A percentile compares a stretch with the other conserved stretches of the same genome.
Conservation (phyloP, 164 flowering plant genomes). For the Echeveria elegans region DNA sequence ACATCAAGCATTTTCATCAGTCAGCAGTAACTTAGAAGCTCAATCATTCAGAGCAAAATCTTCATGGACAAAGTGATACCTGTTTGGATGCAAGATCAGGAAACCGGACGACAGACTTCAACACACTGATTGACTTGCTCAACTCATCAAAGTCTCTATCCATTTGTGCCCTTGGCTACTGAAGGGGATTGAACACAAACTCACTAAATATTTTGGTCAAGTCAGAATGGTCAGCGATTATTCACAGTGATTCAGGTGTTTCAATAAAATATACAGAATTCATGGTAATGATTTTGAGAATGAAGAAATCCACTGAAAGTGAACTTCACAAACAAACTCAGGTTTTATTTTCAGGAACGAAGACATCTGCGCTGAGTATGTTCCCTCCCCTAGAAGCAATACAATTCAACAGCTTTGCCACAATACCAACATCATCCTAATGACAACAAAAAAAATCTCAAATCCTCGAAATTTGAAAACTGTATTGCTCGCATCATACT, state of each 20-base stretch:
- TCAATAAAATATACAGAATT: not conserved
- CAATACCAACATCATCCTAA: conserved; percentile 80
- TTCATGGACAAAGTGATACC: conserved; percentile 22
- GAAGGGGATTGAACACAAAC: conserved; percentile 65
- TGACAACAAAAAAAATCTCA: too few relatives aligned
- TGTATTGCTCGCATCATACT: too few relatives aligned
- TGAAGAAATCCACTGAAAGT: not conserved
- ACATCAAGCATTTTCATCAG: not conserved
- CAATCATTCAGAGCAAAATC: not conserved
- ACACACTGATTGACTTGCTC: conserved; percentile 51
- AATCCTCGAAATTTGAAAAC: too few relatives aligned
- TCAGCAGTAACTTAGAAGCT: not conserved
- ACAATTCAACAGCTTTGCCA: conserved; percentile 87
- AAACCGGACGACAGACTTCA: conserved; percentile 67
- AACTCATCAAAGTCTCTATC: conserved; percentile 66
- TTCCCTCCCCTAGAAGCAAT: conserved; percentile 88
- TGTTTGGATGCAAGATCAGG: conserved; percentile 80
- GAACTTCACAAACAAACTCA: not conserved
- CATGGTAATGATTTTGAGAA: too few relatives aligned
- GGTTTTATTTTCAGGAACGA: conserved; percentile 61
- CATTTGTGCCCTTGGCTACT: conserved; percentile 77
- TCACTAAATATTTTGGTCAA: too few relatives aligned
- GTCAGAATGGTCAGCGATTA: conserved; percentile 6
- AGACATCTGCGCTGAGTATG: conserved; percentile 68
- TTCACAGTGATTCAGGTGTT: conserved; percentile 1